These are phyloP conservation scores for Pseudoscleropodium purum DNA, from an alignment of 225 moss, liverwort and hornwort genomes.

Conservation along the genomic window DNA sequence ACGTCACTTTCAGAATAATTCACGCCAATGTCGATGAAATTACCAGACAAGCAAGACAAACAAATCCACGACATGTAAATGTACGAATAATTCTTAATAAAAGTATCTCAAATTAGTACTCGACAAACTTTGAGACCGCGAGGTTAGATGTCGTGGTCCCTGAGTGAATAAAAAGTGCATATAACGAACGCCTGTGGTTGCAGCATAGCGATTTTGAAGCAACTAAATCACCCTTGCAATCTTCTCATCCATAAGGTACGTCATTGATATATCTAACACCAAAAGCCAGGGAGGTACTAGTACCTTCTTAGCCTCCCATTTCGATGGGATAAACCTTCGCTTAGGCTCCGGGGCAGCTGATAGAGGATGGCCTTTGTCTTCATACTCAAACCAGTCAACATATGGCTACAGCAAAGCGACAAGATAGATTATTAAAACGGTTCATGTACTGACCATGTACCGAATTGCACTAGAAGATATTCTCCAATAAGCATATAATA, in stretches of 20 bases:
- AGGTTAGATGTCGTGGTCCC: not conserved
- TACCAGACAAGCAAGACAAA: not conserved
- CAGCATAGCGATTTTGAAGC: not conserved
- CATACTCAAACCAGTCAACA: slow-evolving; percentile 95
- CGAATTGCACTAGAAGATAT: not conserved
- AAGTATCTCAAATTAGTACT: not conserved
- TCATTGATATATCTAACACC: not conserved
- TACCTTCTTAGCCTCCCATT: slow-evolving; percentile 99
- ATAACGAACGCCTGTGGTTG: not conserved
- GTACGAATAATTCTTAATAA: not conserved
- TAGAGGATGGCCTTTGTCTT: slow-evolving; percentile 90
- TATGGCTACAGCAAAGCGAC: slow-evolving; percentile 48
- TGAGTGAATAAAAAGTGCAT: not conserved
- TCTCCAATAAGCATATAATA: not conserved
- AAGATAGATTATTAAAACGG: not conserved
- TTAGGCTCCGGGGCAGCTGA: slow-evolving; percentile 90
- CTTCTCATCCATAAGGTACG: not conserved
- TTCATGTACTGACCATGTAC: not conserved
- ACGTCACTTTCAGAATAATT: not conserved
- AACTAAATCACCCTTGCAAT: not conserved
- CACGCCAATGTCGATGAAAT: not conserved
- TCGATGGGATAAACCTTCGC: slow-evolving; percentile 91
- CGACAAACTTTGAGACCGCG: not conserved
- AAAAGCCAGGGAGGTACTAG: not conserved
- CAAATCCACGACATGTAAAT: not conserved